Evolutionary conservation across 768 basidiomycete species (phyloP), one percentile per base, ranked within the genome.

Genomic region (Suillus spraguei): DNA sequence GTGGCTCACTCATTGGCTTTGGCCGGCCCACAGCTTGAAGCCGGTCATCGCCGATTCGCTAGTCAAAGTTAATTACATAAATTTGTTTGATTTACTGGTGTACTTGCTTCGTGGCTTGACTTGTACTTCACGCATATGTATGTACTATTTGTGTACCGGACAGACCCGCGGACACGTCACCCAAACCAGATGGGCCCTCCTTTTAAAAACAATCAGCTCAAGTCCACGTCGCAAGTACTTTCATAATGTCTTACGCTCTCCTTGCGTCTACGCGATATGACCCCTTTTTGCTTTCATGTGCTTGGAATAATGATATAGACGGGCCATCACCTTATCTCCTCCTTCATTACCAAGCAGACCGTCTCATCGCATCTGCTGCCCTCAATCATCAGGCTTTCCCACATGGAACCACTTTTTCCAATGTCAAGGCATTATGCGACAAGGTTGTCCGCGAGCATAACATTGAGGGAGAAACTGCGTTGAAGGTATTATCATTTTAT

Each of bases 191-290:
- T 28, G 28, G 28, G n/a, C n/a, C 28, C 28, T 28, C 28, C 28
- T 28, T 28, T 28, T 28, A 28, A 28, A 28, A 28, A 28, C 28
- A 28, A 28, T 28, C 28, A 28, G 28, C 28, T 28, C 28, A 28
- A 28, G 28, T 28, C 4, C 28, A 28, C 28, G 28, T 28, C 28
- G 28, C 28, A 28, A 38, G 49, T 52, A 33, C 35, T 47, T 50
- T 16, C 11, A 28, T 11, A 2, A 70, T 71, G 71, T 41, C 65
- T 4, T 77, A 69, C 64, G 66, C 72, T 4, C 73, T 85, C 8
- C 70, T 91, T 10, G 83, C 86, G 2, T 82, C 89, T 0, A 83
- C 84, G 0, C 80, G 88, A 63, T 90, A 82, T 68, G 92, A 92
- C 70, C 77, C 76, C 1, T 74, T 69, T 36, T 77, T 92, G 9